phyloP scores from a whole-genome alignment of 169 alveolate species.

The Theileria annulata region DNA sequence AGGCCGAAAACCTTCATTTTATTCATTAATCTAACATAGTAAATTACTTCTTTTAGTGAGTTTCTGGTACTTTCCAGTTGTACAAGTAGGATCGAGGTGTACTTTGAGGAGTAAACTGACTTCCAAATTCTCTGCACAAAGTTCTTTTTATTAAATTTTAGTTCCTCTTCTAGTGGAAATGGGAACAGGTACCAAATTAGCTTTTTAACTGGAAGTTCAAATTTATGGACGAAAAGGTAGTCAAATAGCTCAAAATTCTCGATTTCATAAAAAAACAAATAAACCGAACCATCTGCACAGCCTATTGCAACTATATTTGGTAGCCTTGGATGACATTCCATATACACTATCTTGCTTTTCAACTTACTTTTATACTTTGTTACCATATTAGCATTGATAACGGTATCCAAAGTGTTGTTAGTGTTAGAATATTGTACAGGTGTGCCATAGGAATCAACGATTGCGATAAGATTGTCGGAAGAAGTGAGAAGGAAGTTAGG shows the following conservation, averaged over 20 bases:
- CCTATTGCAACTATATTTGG: slow-evolving; percentile 53
- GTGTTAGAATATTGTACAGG: no score
- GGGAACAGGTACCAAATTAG: slow-evolving; percentile 31
- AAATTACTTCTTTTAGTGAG: neutral
- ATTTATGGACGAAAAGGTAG: neutral
- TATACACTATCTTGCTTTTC: neutral
- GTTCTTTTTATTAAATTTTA: slow-evolving; percentile 6
- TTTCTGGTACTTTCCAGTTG: neutral
- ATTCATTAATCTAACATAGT: neutral
- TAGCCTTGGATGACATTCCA: slow-evolving; percentile 46
- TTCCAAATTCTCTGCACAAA: slow-evolving; percentile 51
- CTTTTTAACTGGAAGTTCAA: slow-evolving; percentile 26
- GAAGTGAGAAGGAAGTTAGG: neutral
- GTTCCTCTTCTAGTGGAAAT: slow-evolving; percentile 4
- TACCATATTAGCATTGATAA: no score
- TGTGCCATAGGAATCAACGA: no score
- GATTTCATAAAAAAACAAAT: slow-evolving; percentile 33
- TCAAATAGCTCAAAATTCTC: slow-evolving; percentile 33
- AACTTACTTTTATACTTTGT: neutral
- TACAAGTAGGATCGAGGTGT: slow-evolving; percentile 30
- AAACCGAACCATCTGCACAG: slow-evolving; percentile 50
- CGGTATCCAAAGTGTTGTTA: no score
- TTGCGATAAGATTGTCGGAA: neutral
- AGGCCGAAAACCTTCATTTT: no score
- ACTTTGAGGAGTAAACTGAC: slow-evolving; percentile 17